Conservation (phyloP, 2,329 filamentous ascomycete species). For the Nectriaceae sp. region DNA sequence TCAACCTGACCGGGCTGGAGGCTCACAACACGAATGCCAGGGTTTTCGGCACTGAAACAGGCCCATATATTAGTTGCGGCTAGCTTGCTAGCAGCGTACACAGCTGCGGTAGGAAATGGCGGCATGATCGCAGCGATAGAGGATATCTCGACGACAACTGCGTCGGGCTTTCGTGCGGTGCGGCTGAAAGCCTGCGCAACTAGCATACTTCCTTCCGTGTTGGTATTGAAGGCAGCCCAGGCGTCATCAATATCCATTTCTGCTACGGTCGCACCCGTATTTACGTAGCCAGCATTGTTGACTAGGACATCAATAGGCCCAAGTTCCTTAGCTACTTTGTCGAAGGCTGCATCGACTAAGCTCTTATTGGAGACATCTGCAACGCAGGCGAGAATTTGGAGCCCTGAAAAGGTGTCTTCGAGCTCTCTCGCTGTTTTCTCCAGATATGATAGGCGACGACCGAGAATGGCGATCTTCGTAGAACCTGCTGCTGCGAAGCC, state of each 20-base stretch:
- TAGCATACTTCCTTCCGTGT: neutral
- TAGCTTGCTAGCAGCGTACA: slow-evolving; percentile 3
- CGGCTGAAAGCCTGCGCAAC: slow-evolving; percentile 22
- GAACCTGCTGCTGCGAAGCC: slow-evolving; percentile 43
- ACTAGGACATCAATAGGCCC: slow-evolving; percentile 28
- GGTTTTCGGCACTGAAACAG: slow-evolving; percentile 1
- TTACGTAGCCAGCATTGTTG: slow-evolving; percentile 29
- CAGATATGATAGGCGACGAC: slow-evolving; percentile 29
- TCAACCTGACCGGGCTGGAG: neutral
- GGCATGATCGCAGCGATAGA: slow-evolving; percentile 18
- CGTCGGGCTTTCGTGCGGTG: slow-evolving; percentile 8
- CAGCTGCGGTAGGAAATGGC: slow-evolving; percentile 2
- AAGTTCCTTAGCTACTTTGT: neutral
- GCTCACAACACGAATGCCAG: neutral
- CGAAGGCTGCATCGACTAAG: slow-evolving; percentile 9
- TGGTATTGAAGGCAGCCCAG: slow-evolving; percentile 28
- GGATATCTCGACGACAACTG: slow-evolving; percentile 24
- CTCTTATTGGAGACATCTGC: slow-evolving; percentile 5
- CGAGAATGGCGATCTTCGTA: slow-evolving; percentile 51
- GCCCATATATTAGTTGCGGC: slow-evolving; percentile 1
- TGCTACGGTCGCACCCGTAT: slow-evolving; percentile 13
- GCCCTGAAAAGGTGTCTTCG: slow-evolving; percentile 13
- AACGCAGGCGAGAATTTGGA: neutral
- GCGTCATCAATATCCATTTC: slow-evolving; percentile 23
- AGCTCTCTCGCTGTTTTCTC: slow-evolving; percentile 18